Base-by-base conservation (phyloP, 78 protist species). In the Guillardia theta region DNA sequence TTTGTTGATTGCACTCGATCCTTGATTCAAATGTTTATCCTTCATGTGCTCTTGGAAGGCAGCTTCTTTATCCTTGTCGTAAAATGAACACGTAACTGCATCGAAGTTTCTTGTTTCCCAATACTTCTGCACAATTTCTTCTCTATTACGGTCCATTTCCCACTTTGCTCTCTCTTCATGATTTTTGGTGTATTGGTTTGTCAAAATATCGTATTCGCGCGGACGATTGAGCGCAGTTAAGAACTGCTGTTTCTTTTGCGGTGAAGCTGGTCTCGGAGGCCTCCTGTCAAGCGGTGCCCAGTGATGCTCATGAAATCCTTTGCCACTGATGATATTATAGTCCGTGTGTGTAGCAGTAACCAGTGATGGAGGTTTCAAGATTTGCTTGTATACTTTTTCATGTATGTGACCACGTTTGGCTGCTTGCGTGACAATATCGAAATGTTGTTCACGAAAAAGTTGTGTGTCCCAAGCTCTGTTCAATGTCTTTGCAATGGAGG, bases 381-480 rank as follows among this genome's bases (percentile, higher is more conserved):
- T 46, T 2, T 39, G 90, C 1, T 45, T 48, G 10, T 80, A 80
- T 12, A 48, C 58, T 8, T 27, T 30, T 80, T 80, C 90, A 30
- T 80, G 48, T 12, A 44, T 44, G 90, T 80, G 90, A 24, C 90
- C 90, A 5, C 33, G 45, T 37, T 44, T 39, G 9, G 90, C 44
- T 30, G 22, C 58, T 48, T 80, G 90, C 4, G 46, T 80, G 50
- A 80, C 45, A 36, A 80, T n/a, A 48, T 80, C 48, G 50, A 80
- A 80, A 48, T 80, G 90, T 24, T 39, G 48, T 48, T 80, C 90
- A 18, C 48, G 46, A 19, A 0, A 8, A 12, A 80, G 48, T 48
- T 80, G 90, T 44, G 39, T 80, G 90, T 80, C 90, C 30, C 33
- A 80, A 30, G 90, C 90, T 8, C 24, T 37, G 24, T 80, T 80